These are phyloP conservation scores for Cicer arietinum DNA, from an alignment of 306 rosid species.

Conservation along the genomic window DNA sequence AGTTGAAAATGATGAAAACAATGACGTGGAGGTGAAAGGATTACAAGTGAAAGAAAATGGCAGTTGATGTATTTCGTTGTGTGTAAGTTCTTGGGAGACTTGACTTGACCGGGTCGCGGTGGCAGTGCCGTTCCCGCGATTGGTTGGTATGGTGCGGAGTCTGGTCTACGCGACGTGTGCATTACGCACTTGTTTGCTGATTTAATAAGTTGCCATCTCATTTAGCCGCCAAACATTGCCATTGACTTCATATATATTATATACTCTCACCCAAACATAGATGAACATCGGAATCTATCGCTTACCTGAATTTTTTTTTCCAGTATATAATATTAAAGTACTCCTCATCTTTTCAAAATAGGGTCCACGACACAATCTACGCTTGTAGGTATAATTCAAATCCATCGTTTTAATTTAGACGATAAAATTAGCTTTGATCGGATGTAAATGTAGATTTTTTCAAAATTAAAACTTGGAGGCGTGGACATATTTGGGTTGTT, in stretches of 20 bases:
- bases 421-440: no score
- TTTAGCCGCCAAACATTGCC: constrained; percentile 10
- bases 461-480: no score
- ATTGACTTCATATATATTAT: neutral
- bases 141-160: neutral
- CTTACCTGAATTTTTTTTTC: no score
- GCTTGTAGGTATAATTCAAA: no score
- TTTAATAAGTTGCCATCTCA: constrained; percentile 13
- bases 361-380: no score
- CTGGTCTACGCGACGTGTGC: constrained; percentile 42
- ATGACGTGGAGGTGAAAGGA: neutral
- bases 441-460: no score
- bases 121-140: neutral
- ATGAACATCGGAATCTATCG: no score
- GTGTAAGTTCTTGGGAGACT: neutral
- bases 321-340: no score
- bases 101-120: constrained; percentile 38
- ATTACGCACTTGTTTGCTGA: constrained; percentile 38
- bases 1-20: neutral
- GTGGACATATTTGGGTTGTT: no score
- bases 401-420: no score
- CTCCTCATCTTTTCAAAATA: no score
- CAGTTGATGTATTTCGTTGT: neutral
- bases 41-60: constrained; percentile 12
- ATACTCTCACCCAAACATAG: neutral